Percentiles rank a stretch among this genome's conserved stretches.
phyloP scores from a whole-genome alignment of 176 grass and related monocot species.

The Hsuehochloa calcarea region DNA sequence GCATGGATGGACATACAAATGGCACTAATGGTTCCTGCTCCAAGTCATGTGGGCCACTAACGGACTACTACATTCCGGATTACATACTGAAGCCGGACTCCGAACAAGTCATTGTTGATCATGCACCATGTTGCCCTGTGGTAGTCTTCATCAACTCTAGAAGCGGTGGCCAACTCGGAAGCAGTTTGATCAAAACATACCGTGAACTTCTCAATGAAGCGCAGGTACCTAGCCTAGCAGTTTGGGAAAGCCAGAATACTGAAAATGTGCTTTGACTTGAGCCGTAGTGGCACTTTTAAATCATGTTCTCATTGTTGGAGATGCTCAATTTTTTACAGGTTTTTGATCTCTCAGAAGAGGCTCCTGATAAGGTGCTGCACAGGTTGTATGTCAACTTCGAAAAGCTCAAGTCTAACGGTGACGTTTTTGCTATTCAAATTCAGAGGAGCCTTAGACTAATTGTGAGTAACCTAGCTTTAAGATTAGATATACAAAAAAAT shows the following conservation, averaged over 20 bases:
- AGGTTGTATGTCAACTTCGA: conserved; percentile 85
- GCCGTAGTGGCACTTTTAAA: not conserved
- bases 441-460: conserved; percentile 66
- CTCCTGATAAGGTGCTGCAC: conserved; percentile 83
- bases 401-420: conserved; percentile 54
- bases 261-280: not conserved
- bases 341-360: conserved; percentile 86
- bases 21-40: conserved; percentile 5
- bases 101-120: not conserved
- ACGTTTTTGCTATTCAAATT: conserved; percentile 48
- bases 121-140: conserved; percentile 62
- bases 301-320: conserved; percentile 9
- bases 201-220: conserved; percentile 76
- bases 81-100: conserved; percentile 75
- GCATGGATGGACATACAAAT: conserved; percentile 25
- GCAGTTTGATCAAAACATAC: conserved; percentile 70
- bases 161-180: conserved; percentile 90
- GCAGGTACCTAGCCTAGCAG: conserved; percentile 53
- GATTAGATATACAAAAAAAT: conserved; percentile 9
- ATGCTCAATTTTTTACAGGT: conserved; percentile 44
- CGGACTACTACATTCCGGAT: conserved; percentile 75
- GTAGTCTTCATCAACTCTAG: conserved; percentile 94
- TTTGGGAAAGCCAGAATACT: not conserved
- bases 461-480: conserved; percentile 43
- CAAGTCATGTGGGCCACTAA: conserved; percentile 12